A percentile compares a stretch with the other conserved stretches of the same genome.
Evolutionary conservation across 2,329 filamentous ascomycete species (phyloP).

Genomic region (Dactylella cylindrospora): DNA sequence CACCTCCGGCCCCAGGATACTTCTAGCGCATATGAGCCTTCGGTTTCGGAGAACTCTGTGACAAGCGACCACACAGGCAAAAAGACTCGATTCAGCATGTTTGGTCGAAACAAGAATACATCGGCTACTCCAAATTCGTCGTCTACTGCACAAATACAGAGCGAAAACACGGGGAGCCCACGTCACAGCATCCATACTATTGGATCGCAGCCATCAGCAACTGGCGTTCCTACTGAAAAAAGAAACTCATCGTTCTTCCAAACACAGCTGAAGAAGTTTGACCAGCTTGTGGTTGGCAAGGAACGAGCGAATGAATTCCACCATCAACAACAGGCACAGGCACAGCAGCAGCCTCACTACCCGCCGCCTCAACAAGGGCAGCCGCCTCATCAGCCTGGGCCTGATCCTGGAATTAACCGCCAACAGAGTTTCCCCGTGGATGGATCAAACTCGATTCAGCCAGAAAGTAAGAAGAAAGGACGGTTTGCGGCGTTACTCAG

Average conservation of each 20-base stretch:
- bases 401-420: conserved; percentile 25
- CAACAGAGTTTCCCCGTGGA: conserved; percentile 31
- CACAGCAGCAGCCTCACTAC: conserved; percentile 1
- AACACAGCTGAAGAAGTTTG: conserved; percentile 31
- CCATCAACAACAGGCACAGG: conserved; percentile 15
- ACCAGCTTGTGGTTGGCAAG: conserved; percentile 32
- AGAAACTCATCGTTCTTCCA: conserved; percentile 34
- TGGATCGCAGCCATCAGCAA: conserved; percentile 23
- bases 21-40: conserved; percentile 29
- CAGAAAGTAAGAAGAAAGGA: conserved; percentile 36
- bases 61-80: conserved; percentile 22
- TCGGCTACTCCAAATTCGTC: conserved; percentile 8
- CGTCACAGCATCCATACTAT: conserved; percentile 33
- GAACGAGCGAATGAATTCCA: conserved; percentile 36
- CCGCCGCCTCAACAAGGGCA: conserved; percentile 6
- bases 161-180: conserved; percentile 24
- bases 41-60: conserved; percentile 23
- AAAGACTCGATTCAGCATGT: conserved; percentile 32
- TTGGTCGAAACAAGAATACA: conserved; percentile 15
- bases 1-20: conserved; percentile 22
- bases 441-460: conserved; percentile 27
- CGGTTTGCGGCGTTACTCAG: conserved; percentile 24
- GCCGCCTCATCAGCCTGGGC: neutral
- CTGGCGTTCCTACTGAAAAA: conserved; percentile 8
- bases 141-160: neutral